Conservation (phyloP, 1,284 basidiomycete species). For the Boletus smithii region DNA sequence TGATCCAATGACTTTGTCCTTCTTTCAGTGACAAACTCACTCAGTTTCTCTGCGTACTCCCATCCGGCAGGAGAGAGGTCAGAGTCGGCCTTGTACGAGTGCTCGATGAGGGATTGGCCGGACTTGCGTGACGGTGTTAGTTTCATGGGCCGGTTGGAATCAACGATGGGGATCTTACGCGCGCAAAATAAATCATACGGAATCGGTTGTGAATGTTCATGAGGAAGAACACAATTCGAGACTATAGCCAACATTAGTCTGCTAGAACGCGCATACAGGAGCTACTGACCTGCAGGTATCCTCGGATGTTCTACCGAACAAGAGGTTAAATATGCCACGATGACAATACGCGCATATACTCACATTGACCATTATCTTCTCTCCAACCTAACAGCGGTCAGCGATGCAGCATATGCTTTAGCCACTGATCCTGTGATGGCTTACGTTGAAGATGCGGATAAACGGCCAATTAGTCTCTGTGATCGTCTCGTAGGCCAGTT, state of each 20-base stretch:
- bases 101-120: slow-evolving; percentile 94
- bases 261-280: not conserved
- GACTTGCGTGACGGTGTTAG: slow-evolving; percentile 44
- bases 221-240: slow-evolving; percentile 91
- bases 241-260: slow-evolving; percentile 44
- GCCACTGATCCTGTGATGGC: slow-evolving; percentile 17
- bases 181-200: slow-evolving; percentile 89
- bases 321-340: not conserved
- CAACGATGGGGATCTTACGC: slow-evolving; percentile 49
- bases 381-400: slow-evolving; percentile 64
- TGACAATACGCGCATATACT: slow-evolving; percentile 30
- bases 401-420: too few relatives aligned
- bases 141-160: not conserved
- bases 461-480: slow-evolving; percentile 85
- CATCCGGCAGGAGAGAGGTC: slow-evolving; percentile 93
- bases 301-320: slow-evolving; percentile 70
- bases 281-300: slow-evolving; percentile 68
- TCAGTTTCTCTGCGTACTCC: slow-evolving; percentile 89
- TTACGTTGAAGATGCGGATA: slow-evolving; percentile 92
- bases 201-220: slow-evolving; percentile 97
- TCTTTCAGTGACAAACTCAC: slow-evolving; percentile 80
- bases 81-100: slow-evolving; percentile 98
- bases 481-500: slow-evolving; percentile 85
- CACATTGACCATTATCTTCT: slow-evolving; percentile 89
- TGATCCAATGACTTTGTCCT: slow-evolving; percentile 68